phyloP scores from a whole-genome alignment of 495 filamentous ascomycete genomes.

The Pyronema omphalodes region DNA sequence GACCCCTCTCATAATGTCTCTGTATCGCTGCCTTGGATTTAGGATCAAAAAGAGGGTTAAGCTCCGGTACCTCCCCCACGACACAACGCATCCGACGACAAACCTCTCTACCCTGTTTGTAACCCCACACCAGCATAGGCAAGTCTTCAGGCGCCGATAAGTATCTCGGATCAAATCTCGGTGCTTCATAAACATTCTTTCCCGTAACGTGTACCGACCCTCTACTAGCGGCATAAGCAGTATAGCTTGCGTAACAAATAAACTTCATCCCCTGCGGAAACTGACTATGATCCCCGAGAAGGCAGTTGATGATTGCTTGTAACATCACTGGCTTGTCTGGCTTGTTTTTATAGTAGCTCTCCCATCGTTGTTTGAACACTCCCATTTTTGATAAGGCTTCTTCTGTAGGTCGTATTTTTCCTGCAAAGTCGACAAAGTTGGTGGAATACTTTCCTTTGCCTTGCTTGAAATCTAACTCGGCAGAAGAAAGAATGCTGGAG shows the following conservation, averaged over 20 bases:
- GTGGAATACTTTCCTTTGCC: slow-evolving; percentile 15
- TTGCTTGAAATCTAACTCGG: slow-evolving; percentile 8
- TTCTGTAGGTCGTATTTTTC: slow-evolving; percentile 18
- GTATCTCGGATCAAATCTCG: slow-evolving; percentile 31
- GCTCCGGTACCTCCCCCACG: slow-evolving; percentile 32
- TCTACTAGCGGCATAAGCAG: slow-evolving; percentile 37
- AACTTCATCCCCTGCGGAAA: slow-evolving; percentile 26
- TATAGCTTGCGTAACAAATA: slow-evolving; percentile 25
- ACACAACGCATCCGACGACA: slow-evolving; percentile 34
- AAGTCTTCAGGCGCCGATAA: slow-evolving; percentile 26
- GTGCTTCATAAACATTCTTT: slow-evolving; percentile 21
- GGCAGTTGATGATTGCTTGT: slow-evolving; percentile 15
- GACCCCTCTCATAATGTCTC: not conserved
- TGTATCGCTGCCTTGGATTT: slow-evolving; percentile 24
- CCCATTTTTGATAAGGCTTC: slow-evolving; percentile 16
- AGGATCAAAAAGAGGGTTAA: slow-evolving; percentile 37
- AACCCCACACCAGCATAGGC: slow-evolving; percentile 24
- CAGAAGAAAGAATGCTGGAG: slow-evolving; percentile 8
- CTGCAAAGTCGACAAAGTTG: slow-evolving; percentile 15
- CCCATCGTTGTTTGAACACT: slow-evolving; percentile 13
- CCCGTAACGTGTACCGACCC: slow-evolving; percentile 38
- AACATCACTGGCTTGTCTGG: slow-evolving; percentile 16
- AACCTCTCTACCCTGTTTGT: slow-evolving; percentile 40
- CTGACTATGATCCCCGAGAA: slow-evolving; percentile 20
- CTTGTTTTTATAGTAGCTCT: slow-evolving; percentile 13